Base-by-base conservation (phyloP, 257 asterid genomes). In the Petunia secreta region DNA sequence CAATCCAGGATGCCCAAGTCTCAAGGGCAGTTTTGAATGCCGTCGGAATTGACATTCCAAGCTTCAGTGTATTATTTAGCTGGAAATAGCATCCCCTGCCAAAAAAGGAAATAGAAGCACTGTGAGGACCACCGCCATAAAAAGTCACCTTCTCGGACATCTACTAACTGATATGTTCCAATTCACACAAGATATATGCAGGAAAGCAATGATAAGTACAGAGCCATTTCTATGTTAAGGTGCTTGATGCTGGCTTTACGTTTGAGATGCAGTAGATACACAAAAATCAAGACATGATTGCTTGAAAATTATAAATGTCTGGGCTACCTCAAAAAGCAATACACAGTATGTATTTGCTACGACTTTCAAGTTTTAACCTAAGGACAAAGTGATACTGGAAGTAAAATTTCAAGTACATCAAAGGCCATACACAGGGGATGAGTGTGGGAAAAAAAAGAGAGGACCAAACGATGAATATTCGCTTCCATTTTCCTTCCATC, bases 51-150 rank as follows among this genome's bases (percentile, higher is more conserved):
- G 97, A 78, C 92, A 92, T 81, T 82, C 93, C 93, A 53, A 92
- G 89, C 83, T 82, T 85, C 82, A 92, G 16, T 11, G 93, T 81
- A 14, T 80, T 83, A 16, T 89, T 90, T 71, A 92, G 83, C 86
- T 89, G 96, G 87, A 92, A 92, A 87, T 87, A 92, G 86, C 95
- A 91, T 75, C 95, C 97, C 95, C 97, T 92, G 90, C 83, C 84
- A 81, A 67, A 85, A 65, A 63, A 43, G 60, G 71, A 79, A 65
- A 83, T 73, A 81, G 69, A 63, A 85, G 77, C 77, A 74, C n/a
- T 13, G 3, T 34, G 62, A 73, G 62, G 50, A 50, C 77, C 60
- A 44, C 62, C 50, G 14, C 16, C 36, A 15, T 60, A 44, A 37
- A 44, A n/a, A 60, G n/a, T 60, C 5, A 60, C 66, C 6, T 41